Base-by-base conservation (phyloP, 2,329 filamentous ascomycete genomes). In the Aspergillus intermedius region DNA sequence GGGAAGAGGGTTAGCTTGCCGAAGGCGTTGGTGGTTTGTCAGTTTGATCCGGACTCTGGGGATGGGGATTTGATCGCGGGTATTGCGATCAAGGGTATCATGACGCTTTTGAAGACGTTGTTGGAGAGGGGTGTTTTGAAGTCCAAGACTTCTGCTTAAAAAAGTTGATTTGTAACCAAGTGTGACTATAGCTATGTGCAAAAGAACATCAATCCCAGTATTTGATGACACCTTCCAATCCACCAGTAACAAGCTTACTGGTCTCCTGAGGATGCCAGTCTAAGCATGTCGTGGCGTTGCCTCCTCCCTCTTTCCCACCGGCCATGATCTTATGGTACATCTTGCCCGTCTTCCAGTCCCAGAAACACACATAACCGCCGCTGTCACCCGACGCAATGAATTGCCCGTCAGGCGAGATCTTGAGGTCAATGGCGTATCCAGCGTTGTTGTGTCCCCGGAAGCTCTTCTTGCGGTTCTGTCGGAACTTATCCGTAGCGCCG, bases 331-430 rank as follows among this genome's bases (percentile, higher is more conserved):
- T 97, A 73, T 95, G 89, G 72, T 89, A 95, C 90, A 98, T 91
- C 74, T 96, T 97, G 69, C 91, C 95, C 35, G 90, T 96, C 80
- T 98, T 98, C 88, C 91, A 98, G 71, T 97, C 93, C 89, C 91
- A 98, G 73, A 97, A 96, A 71, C 88, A 95, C 43, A 95, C 83
- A 62, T 82, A 96, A 32, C 94, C 93, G 13, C 82, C 89, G 45
- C 83, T 88, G 68, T 98, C 93, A 53, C 93, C 93, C 15, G 82
- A 87, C 17, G 83, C 86, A 47, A 98, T 76, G 67, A 96, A 95
- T 64, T 95, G 89, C 0, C 93, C 93, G 66, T 97, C 93, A 1
- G 91, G 88, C 60, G 84, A 89, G 64, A 94, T 86, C 46, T 86
- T 84, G 45, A 98, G 78, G 61, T 95, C 93, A 54, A 97, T 89